Evolutionary conservation across 805 yeast species (phyloP).

Genomic region (Cyberlindnera samutprakarnensis): DNA sequence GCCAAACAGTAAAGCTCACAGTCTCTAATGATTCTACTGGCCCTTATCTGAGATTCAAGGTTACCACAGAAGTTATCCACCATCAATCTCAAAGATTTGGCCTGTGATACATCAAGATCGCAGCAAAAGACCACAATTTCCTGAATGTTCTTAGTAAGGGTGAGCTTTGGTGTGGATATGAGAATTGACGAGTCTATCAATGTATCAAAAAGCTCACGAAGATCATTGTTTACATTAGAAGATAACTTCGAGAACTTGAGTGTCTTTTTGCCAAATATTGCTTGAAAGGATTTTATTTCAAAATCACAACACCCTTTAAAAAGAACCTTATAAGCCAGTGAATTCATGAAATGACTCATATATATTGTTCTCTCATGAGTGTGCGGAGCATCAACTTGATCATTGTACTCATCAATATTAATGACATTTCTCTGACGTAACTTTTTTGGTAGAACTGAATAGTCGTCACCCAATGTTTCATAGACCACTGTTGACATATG

Average conservation of each 20-base stretch:
- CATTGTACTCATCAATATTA: slow-evolving; percentile 2
- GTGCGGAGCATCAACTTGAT: slow-evolving; percentile 2
- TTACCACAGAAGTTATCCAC: slow-evolving; percentile 16
- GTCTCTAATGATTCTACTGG: slow-evolving; percentile 15
- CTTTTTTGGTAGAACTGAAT: slow-evolving; percentile 10
- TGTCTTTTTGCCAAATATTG: slow-evolving; percentile 8
- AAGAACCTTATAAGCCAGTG: slow-evolving; percentile 11
- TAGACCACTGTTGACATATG: slow-evolving; percentile 12
- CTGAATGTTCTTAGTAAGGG: slow-evolving; percentile 6
- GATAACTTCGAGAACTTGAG: slow-evolving; percentile 9
- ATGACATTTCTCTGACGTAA: not conserved
- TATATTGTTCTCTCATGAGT: no score
- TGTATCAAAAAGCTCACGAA: slow-evolving; percentile 8
- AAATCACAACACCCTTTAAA: slow-evolving; percentile 3
- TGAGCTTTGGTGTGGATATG: slow-evolving; percentile 1
- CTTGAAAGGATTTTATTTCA: slow-evolving; percentile 5
- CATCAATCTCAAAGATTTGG: slow-evolving; percentile 11
- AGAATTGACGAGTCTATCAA: slow-evolving; percentile 3
- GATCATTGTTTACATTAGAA: slow-evolving; percentile 3
- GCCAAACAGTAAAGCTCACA: slow-evolving; percentile 15
- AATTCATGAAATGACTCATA: slow-evolving; percentile 9
- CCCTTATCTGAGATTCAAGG: slow-evolving; percentile 13
- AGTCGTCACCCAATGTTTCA: slow-evolving; percentile 15
- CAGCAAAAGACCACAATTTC: slow-evolving; percentile 12
- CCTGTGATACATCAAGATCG: slow-evolving; percentile 5